Percentiles rank a stretch among this genome's conserved stretches.
Conservation (phyloP, 2,329 filamentous ascomycete species). For the Metarhizium sp. region DNA sequence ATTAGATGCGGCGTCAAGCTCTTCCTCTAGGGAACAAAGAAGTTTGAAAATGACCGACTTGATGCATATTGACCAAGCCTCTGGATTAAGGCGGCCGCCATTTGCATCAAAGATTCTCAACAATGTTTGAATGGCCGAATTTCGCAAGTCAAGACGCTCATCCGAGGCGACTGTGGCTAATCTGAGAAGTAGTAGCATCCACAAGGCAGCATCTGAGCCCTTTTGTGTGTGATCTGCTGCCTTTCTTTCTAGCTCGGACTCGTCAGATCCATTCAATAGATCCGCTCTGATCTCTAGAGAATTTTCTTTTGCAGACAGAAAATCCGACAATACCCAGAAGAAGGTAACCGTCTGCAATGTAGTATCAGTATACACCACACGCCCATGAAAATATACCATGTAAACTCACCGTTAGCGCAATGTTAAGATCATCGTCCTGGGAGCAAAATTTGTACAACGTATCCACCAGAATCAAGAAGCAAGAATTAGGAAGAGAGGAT, state of each 20-base stretch:
- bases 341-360: conserved; percentile 69
- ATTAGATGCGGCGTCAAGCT: conserved; percentile 33
- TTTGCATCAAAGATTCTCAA: conserved; percentile 89
- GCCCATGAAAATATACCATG: neutral
- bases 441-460: conserved; percentile 83
- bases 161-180: conserved; percentile 65
- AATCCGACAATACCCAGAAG: conserved; percentile 93
- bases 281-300: conserved; percentile 48
- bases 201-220: conserved; percentile 61
- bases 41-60: conserved; percentile 73
- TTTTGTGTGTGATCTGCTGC: conserved; percentile 50
- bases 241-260: conserved; percentile 43
- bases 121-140: conserved; percentile 84
- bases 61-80: conserved; percentile 77
- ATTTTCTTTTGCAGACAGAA: conserved; percentile 54
- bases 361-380: neutral
- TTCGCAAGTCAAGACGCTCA: conserved; percentile 64
- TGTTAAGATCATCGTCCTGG: conserved; percentile 87
- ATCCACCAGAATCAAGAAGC: conserved; percentile 70
- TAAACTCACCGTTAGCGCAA: conserved; percentile 69
- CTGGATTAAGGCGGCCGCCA: conserved; percentile 65
- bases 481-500: conserved; percentile 59
- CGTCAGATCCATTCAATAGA: conserved; percentile 41
- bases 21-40: conserved; percentile 57
- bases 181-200: conserved; percentile 66